Evolutionary conservation across 2,329 filamentous ascomycete species (phyloP).

Genomic region (Aspergillus ochraceoroseus): DNA sequence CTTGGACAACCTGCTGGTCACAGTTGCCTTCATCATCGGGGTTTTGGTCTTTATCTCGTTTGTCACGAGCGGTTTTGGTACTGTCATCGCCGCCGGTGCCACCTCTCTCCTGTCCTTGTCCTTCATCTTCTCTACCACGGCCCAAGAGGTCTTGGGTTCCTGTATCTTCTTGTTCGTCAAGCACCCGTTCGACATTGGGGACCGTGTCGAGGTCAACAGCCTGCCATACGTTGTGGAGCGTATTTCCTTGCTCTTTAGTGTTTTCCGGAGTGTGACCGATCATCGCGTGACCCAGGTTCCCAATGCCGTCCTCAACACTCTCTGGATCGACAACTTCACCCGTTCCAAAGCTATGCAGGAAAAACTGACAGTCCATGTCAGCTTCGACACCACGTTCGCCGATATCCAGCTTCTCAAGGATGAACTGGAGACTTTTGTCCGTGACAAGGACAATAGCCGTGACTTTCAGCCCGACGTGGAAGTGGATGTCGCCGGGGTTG

Average conservation of each 20-base stretch:
- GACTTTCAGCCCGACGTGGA: constrained; percentile 85
- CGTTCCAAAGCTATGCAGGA: constrained; percentile 91
- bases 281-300: constrained; percentile 78
- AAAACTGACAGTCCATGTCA: constrained; percentile 70
- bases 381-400: constrained; percentile 81
- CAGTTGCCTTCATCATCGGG: constrained; percentile 72
- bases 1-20: constrained; percentile 77
- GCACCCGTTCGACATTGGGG: constrained; percentile 93
- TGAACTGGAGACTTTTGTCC: constrained; percentile 83
- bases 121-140: constrained; percentile 88
- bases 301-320: constrained; percentile 83
- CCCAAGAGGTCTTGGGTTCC: constrained; percentile 92
- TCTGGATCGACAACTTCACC: constrained; percentile 94
- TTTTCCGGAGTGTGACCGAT: constrained; percentile 78
- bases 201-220: constrained; percentile 73
- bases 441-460: constrained; percentile 74
- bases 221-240: constrained; percentile 78
- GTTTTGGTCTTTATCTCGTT: constrained; percentile 87
- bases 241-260: constrained; percentile 87
- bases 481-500: constrained; percentile 71
- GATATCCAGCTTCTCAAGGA: constrained; percentile 78
- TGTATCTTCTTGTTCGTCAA: constrained; percentile 99
- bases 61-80: constrained; percentile 78
- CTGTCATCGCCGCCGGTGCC: constrained; percentile 81
- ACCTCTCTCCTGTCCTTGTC: constrained; percentile 92